Percentiles rank a stretch among this genome's conserved stretches.
These are phyloP conservation scores for Pyrenochaeta sp. DNA, from an alignment of 2,329 filamentous ascomycete species.

Conservation along the genomic window DNA sequence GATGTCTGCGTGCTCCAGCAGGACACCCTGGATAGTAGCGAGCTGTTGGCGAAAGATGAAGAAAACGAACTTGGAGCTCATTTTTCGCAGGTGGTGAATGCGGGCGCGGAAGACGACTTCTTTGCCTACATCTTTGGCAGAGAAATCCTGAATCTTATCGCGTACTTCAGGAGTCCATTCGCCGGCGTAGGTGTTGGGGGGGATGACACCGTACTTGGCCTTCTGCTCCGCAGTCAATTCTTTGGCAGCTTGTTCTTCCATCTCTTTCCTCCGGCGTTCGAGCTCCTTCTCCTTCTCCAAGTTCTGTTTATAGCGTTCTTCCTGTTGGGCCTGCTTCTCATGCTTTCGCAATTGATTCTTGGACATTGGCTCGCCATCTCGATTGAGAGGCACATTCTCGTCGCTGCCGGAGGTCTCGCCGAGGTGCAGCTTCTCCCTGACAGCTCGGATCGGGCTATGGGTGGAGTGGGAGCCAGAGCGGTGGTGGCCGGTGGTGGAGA, in stretches of 20 bases:
- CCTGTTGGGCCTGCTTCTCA: conserved; percentile 54
- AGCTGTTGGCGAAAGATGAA: conserved; percentile 86
- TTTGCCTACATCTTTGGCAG: conserved; percentile 62
- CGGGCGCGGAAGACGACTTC: conserved; percentile 73
- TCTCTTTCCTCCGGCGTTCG: conserved; percentile 56
- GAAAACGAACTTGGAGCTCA: conserved; percentile 85
- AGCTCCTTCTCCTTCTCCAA: conserved; percentile 55
- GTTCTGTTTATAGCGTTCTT: conserved; percentile 54
- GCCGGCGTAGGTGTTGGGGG: conserved; percentile 65
- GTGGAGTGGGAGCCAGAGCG: conserved; percentile 36
- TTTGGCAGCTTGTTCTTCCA: conserved; percentile 56
- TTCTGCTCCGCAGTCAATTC: conserved; percentile 67
- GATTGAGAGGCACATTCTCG: conserved; percentile 52
- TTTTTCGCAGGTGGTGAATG: conserved; percentile 78
- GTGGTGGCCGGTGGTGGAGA: conserved; percentile 21
- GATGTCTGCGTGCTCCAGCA: conserved; percentile 68
- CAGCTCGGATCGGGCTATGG: conserved; percentile 48
- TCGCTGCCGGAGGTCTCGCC: conserved; percentile 43
- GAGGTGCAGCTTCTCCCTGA: conserved; percentile 52
- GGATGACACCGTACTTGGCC: conserved; percentile 64
- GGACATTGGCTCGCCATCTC: conserved; percentile 59
- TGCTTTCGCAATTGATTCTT: conserved; percentile 59
- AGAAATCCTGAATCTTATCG: conserved; percentile 60
- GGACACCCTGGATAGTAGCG: conserved; percentile 82
- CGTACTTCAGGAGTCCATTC: conserved; percentile 58